These are phyloP conservation scores for Globisporangium megalacanthum DNA, from an alignment of 352 stramenopile genomes.

Conservation along the genomic window DNA sequence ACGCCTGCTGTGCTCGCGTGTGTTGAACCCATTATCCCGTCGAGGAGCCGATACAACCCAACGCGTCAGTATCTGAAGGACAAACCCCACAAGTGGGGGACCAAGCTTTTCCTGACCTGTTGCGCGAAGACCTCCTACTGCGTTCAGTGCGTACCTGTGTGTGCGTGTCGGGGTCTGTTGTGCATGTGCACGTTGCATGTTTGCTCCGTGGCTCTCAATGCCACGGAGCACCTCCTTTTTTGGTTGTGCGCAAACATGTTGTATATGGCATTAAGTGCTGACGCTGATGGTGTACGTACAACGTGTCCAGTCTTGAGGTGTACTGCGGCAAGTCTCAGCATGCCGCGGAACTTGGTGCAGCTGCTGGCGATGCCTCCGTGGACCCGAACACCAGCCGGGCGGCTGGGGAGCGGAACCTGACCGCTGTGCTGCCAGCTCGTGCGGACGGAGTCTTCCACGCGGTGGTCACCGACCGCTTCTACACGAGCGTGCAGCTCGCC, in stretches of 20 bases:
- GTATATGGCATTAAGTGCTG: neutral
- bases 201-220: neutral
- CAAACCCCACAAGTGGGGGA: neutral
- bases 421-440: neutral
- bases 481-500: neutral
- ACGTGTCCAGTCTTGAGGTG: neutral
- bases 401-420: neutral
- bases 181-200: neutral
- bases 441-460: neutral
- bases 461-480: slow-evolving; percentile 1
- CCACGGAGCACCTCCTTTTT: neutral
- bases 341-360: neutral
- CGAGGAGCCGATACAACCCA: neutral
- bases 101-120: neutral
- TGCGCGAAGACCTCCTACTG: neutral
- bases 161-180: too few relatives aligned
- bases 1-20: slow-evolving; percentile 6
- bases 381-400: neutral
- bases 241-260: neutral
- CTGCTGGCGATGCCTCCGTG: neutral
- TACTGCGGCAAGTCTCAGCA: neutral
- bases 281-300: neutral
- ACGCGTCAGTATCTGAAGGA: neutral
- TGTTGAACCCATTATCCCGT: neutral
- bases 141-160: neutral